Conservation (phyloP, 805 yeast species). For the Kockiozyma suomiensis region DNA sequence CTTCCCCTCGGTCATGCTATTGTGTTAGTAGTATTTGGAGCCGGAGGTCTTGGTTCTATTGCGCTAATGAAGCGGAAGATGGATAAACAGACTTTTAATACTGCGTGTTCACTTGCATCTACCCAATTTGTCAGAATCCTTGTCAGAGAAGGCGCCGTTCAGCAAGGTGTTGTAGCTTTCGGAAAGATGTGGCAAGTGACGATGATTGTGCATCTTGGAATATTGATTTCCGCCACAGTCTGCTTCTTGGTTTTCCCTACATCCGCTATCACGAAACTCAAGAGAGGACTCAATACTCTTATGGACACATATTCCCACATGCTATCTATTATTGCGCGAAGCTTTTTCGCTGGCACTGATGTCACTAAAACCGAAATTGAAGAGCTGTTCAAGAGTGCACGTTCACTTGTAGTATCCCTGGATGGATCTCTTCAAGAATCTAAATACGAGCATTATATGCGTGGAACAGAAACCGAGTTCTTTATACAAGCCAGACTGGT, state of each 20-base stretch:
- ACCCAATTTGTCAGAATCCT: conserved; percentile 70
- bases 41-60: conserved; percentile 63
- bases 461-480: conserved; percentile 62
- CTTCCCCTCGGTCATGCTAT: conserved; percentile 45
- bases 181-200: conserved; percentile 57
- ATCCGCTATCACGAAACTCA: conserved; percentile 54
- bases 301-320: conserved; percentile 56
- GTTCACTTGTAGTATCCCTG: conserved; percentile 37
- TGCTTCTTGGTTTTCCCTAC: conserved; percentile 68
- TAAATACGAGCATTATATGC: conserved; percentile 57
- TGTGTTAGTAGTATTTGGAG: conserved; percentile 54
- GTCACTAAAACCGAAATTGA: conserved; percentile 30
- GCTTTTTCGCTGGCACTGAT: conserved; percentile 27
- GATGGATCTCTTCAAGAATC: conserved; percentile 57
- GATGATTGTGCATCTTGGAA: conserved; percentile 64
- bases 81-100: conserved; percentile 69
- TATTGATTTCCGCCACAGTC: conserved; percentile 55
- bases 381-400: conserved; percentile 15
- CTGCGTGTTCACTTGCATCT: conserved; percentile 78
- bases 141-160: conserved; percentile 71
- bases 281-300: conserved; percentile 41
- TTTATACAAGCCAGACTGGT: conserved; percentile 51
- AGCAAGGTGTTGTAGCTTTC: conserved; percentile 60
- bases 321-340: conserved; percentile 22
- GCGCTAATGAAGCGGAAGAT: conserved; percentile 71